Evolutionary conservation across 129 eudicot genomes (phyloP).

Genomic region (Ambrosia trifida): DNA sequence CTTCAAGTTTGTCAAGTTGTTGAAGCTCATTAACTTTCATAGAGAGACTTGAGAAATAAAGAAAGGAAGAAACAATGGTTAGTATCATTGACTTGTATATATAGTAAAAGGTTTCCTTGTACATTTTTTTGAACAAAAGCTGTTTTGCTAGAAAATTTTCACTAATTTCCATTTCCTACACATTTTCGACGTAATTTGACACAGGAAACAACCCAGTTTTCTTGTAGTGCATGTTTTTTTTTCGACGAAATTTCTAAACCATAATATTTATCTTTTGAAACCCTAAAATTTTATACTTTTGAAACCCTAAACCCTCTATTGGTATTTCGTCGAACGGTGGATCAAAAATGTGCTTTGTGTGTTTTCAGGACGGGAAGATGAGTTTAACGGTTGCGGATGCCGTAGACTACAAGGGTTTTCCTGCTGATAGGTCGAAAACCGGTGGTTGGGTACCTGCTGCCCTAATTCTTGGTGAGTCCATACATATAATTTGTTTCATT

Average conservation of each 20-base stretch:
- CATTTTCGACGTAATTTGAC: too few relatives aligned
- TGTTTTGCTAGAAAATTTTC: too few relatives aligned
- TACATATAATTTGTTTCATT: neutral
- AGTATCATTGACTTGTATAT: slow-evolving; percentile 19
- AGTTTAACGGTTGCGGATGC: slow-evolving; percentile 73
- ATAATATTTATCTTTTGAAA: neutral
- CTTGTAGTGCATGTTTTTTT: neutral
- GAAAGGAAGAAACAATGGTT: slow-evolving; percentile 37
- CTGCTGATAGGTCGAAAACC: slow-evolving; percentile 79
- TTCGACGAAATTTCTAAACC: neutral
- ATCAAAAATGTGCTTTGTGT: slow-evolving; percentile 8
- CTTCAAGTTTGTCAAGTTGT: slow-evolving; percentile 23
- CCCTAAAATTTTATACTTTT: neutral
- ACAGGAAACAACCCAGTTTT: too few relatives aligned
- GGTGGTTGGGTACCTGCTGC: slow-evolving; percentile 99
- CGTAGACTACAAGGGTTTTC: slow-evolving; percentile 74
- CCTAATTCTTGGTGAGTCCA: slow-evolving; percentile 69
- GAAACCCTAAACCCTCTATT: neutral
- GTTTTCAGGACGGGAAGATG: slow-evolving; percentile 61
- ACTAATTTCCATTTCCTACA: too few relatives aligned
- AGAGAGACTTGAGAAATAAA: slow-evolving; percentile 11
- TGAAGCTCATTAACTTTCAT: slow-evolving; percentile 19
- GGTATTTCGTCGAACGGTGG: neutral
- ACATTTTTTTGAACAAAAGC: too few relatives aligned
- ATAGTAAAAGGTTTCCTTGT: too few relatives aligned